These are phyloP conservation scores for Ganoderma multipileum DNA, from an alignment of 1,284 basidiomycete species.

Conservation along the genomic window DNA sequence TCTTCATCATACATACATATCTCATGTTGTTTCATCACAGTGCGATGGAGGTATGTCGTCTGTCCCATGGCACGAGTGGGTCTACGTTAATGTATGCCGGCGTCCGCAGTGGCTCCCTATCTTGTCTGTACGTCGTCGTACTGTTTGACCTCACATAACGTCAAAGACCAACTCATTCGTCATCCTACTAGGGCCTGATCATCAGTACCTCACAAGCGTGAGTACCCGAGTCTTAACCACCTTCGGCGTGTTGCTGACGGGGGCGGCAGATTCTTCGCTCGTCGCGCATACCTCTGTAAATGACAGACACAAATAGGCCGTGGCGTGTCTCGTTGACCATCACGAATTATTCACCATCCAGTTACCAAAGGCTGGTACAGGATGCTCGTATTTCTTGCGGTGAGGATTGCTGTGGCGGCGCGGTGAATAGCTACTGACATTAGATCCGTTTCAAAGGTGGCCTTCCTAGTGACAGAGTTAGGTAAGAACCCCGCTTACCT, in stretches of 20 bases:
- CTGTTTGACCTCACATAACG: background rate
- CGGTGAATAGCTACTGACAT: background rate
- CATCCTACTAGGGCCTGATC: background rate
- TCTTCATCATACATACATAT: background rate
- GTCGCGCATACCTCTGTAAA: background rate
- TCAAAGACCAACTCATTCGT: background rate
- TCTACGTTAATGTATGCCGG: background rate
- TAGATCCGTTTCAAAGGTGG: background rate
- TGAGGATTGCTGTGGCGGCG: background rate
- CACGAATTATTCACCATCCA: background rate
- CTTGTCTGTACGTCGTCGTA: background rate
- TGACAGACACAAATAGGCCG: background rate
- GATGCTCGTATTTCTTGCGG: background rate
- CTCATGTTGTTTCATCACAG: background rate
- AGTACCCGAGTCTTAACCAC: background rate
- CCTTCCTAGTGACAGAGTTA: background rate
- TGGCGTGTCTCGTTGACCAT: too few relatives aligned
- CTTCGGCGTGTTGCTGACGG: background rate
- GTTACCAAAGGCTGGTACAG: background rate
- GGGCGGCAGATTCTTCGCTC: background rate
- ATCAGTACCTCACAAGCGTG: background rate
- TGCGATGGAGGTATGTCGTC: background rate
- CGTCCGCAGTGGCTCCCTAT: background rate
- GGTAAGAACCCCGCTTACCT: background rate
- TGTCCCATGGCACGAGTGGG: background rate